These are phyloP conservation scores for Pseudonectria foliicola DNA, from an alignment of 2,329 filamentous ascomycete species.

Conservation along the genomic window DNA sequence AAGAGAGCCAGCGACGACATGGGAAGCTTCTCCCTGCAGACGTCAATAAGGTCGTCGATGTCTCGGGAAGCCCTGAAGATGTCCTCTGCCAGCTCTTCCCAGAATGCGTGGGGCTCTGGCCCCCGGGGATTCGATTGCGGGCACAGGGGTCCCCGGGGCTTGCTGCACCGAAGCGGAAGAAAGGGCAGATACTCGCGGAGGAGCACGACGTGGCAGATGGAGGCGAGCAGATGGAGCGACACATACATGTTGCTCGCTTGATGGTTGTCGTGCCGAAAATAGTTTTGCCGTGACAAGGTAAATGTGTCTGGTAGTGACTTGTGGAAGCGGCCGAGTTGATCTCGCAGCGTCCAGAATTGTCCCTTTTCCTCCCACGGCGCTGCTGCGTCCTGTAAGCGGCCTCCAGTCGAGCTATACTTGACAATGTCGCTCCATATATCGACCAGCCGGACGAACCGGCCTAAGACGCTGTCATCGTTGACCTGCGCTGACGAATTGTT, in stretches of 20 bases:
- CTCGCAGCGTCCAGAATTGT: slow-evolving; percentile 46
- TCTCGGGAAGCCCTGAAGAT: slow-evolving; percentile 57
- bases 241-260: slow-evolving; percentile 58
- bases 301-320: slow-evolving; percentile 46
- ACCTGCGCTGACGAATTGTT: slow-evolving; percentile 14
- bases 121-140: slow-evolving; percentile 3
- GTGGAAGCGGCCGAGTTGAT: slow-evolving; percentile 36
- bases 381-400: slow-evolving; percentile 41
- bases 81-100: slow-evolving; percentile 53
- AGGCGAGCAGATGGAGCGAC: slow-evolving; percentile 58
- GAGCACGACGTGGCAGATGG: slow-evolving; percentile 55
- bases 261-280: slow-evolving; percentile 57
- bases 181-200: slow-evolving; percentile 21
- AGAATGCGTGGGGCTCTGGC: slow-evolving; percentile 39
- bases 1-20: slow-evolving; percentile 63
- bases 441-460: slow-evolving; percentile 51
- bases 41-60: slow-evolving; percentile 57
- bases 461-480: slow-evolving; percentile 41
- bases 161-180: slow-evolving; percentile 31
- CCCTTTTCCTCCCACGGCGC: slow-evolving; percentile 55
- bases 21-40: slow-evolving; percentile 54
- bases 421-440: slow-evolving; percentile 54
- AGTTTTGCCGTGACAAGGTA: slow-evolving; percentile 53
- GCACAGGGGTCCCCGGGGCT: slow-evolving; percentile 51
- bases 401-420: slow-evolving; percentile 45